Percentiles rank a stretch among this genome's conserved stretches.
Evolutionary conservation across 345 rosid genomes (phyloP).

Genomic region (Brassica nigra): DNA sequence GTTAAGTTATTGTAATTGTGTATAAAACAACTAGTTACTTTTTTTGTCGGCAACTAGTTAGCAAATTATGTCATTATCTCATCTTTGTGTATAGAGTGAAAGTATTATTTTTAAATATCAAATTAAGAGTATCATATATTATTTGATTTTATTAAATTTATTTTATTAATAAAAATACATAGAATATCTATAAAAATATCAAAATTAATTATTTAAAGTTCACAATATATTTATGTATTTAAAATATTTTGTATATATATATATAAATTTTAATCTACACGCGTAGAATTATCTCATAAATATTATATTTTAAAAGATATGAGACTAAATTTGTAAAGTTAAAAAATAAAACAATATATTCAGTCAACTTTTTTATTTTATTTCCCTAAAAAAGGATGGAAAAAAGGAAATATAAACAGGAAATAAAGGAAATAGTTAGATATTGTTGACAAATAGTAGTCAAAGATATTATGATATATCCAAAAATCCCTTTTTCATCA

Average conservation of each 20-base stretch:
- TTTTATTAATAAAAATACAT: background rate
- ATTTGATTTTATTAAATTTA: background rate
- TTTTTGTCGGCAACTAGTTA: background rate
- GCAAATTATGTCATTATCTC: background rate
- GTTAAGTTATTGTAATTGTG: background rate
- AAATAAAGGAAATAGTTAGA: background rate
- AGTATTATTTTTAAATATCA: background rate
- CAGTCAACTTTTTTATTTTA: background rate
- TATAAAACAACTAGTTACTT: background rate
- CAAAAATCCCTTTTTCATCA: background rate
- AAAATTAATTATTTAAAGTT: background rate
- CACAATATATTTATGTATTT: background rate
- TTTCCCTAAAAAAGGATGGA: background rate
- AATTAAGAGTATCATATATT: background rate
- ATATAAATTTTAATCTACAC: background rate
- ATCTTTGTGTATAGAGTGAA: background rate
- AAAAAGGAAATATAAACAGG: background rate
- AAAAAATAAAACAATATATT: background rate
- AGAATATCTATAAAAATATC: background rate
- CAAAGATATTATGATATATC: background rate
- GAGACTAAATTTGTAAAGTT: background rate
- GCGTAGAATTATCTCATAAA: background rate
- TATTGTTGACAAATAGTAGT: conserved; percentile 5
- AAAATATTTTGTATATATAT: background rate
- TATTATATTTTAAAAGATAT: background rate